Base-by-base conservation (phyloP, 345 rosid genomes). In the Barbarea vulgaris region DNA sequence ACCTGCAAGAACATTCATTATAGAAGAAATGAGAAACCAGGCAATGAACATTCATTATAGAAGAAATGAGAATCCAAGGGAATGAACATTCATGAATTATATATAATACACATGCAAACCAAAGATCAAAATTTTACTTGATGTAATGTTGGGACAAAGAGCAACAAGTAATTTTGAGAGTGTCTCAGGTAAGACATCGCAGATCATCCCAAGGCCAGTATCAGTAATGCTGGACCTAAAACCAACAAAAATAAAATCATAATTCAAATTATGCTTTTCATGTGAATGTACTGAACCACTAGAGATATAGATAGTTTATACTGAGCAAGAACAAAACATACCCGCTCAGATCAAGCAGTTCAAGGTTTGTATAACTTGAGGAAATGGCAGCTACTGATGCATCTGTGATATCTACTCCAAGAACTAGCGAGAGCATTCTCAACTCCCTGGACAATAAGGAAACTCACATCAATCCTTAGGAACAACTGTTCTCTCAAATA, bases 291-390 rank as follows among this genome's bases (percentile, higher is more conserved):
- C 62, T 22, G 18, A 51, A 52, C 39, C 54, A 80, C 53, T 17
- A 27, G 33, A 53, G n/a, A 59, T 5, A 27, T 14, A 28, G 0
- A 46, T 42, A 24, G 4, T 58, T 58, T 51, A 42, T 60, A 33
- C 44, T n/a, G 48, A 65, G 62, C 65, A 36, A 69, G 33, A 47
- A 44, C 24, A 57, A 59, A 65, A 86, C 97, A 73, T 87, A 96
- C 99, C 98, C 99, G 78, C 98, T 93, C 51, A 96, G 84, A 85
- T 96, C 99, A 72, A 96, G 99, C 60, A 91, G 77, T 78, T 96
- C 98, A 76, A 96, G 76, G 54, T 84, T 87, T 55, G 89, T 82
- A 77, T 78, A 93, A 79, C 86, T 84, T 58, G 94, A 88, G 44
- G 94, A 84, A 79, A 96, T 91, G 62, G 97, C 95, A 78, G 94